Percentiles rank a stretch among this genome's conserved stretches.
These are phyloP conservation scores for Fibroporia radiculosa DNA, from an alignment of 768 basidiomycete species.

Conservation along the genomic window DNA sequence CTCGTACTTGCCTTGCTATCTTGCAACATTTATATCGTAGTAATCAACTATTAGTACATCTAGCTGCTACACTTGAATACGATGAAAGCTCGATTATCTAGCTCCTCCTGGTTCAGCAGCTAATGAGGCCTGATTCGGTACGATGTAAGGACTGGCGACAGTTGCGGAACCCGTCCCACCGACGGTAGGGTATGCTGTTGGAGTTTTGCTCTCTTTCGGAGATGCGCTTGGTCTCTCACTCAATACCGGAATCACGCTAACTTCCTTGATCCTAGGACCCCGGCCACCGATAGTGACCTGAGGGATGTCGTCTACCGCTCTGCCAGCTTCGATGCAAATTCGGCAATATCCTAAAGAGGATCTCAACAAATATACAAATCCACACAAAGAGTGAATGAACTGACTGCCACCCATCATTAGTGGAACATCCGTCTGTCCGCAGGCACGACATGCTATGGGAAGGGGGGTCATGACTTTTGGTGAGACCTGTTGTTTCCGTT, in stretches of 20 bases:
- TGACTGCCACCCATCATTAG: constrained; percentile 70
- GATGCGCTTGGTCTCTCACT: too few species aligned
- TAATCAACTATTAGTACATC: too few species aligned
- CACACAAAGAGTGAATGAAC: constrained; percentile 20
- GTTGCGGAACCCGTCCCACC: too few species aligned
- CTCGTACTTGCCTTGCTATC: not conserved
- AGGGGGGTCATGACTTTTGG: constrained; percentile 29
- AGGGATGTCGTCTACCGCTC: constrained; percentile 25
- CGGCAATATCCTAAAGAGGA: constrained; percentile 53
- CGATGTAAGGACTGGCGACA: too few species aligned
- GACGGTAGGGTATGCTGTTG: too few species aligned
- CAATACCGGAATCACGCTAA: too few species aligned
- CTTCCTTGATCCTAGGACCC: not conserved
- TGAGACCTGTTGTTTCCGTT: constrained; percentile 34
- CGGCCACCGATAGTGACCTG: constrained; percentile 10
- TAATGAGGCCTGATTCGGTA: too few species aligned
- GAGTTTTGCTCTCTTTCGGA: too few species aligned
- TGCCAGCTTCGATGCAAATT: constrained; percentile 53
- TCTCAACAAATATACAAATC: not conserved
- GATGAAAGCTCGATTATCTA: too few species aligned
- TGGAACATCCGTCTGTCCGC: constrained; percentile 63
- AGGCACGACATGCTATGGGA: constrained; percentile 48
- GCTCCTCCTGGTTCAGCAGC: too few species aligned
- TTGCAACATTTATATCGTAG: too few species aligned
- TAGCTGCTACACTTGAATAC: too few species aligned